These are phyloP conservation scores for Batkoa obscura DNA, from an alignment of 371 early-diverging fungal species.

Conservation along the genomic window DNA sequence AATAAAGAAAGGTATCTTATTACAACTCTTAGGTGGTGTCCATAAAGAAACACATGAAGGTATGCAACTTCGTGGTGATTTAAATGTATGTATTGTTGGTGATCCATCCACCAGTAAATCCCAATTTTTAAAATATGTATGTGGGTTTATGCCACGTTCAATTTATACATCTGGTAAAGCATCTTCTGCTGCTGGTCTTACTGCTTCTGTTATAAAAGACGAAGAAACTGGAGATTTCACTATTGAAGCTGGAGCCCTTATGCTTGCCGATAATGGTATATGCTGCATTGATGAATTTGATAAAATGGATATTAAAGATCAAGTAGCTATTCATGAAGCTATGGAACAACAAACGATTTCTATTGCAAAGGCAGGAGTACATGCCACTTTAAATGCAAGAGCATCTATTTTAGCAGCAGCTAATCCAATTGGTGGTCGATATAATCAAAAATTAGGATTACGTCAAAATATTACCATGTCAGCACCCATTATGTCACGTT, in stretches of 20 bases:
- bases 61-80: conserved; percentile 92
- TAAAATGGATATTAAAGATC: conserved; percentile 97
- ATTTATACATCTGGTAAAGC: conserved; percentile 98
- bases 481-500: conserved; percentile 98
- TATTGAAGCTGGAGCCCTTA: conserved; percentile 98
- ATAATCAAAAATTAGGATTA: conserved; percentile 82
- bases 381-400: conserved; percentile 96
- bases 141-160: conserved; percentile 73
- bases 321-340: conserved; percentile 99
- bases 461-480: conserved; percentile 96
- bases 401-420: conserved; percentile 98
- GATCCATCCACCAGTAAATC: conserved; percentile 97
- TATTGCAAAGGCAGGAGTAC: conserved; percentile 99
- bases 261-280: conserved; percentile 98
- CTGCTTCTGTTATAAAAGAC: conserved; percentile 96
- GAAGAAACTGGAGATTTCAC: conserved; percentile 99
- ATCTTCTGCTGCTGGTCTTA: conserved; percentile 97
- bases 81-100: conserved; percentile 97
- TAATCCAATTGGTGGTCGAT: conserved; percentile 95
- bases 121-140: conserved; percentile 90
- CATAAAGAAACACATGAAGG: conserved; percentile 89
- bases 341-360: conserved; percentile 99
- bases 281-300: conserved; percentile 99
- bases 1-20: conserved; percentile 91
- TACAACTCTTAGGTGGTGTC: conserved; percentile 95